These are phyloP conservation scores for Alternaria atra DNA, from an alignment of 2,329 filamentous ascomycete species.

Conservation along the genomic window DNA sequence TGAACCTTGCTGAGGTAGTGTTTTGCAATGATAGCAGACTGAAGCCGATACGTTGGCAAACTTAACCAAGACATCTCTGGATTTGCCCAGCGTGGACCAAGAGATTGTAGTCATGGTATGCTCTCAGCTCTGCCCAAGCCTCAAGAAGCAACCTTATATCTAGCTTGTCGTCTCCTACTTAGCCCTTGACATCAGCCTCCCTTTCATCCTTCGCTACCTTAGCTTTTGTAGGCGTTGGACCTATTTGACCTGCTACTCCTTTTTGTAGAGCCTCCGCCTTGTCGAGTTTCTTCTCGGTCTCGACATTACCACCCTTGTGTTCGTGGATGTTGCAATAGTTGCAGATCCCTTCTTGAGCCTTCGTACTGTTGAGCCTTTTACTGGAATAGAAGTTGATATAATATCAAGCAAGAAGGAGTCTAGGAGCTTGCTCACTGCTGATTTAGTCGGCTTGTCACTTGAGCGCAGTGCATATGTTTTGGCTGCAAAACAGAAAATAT, in stretches of 20 bases:
- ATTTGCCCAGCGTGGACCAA: neutral
- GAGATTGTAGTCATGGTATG: neutral
- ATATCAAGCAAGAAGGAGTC: neutral
- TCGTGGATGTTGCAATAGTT: neutral
- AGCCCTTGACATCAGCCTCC: too few species aligned
- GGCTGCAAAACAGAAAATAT: too few species aligned
- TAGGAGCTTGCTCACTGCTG: neutral
- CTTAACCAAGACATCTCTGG: too few species aligned
- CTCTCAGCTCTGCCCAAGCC: neutral
- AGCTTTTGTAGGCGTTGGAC: too few species aligned
- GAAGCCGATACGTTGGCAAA: too few species aligned
- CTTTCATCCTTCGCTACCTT: too few species aligned
- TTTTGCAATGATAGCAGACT: too few species aligned
- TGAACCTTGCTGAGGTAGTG: too few species aligned
- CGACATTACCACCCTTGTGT: neutral
- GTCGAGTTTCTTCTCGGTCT: neutral
- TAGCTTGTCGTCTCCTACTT: neutral
- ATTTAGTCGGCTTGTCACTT: neutral
- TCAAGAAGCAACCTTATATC: neutral
- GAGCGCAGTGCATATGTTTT: too few species aligned
- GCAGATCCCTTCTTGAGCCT: neutral
- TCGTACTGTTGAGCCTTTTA: neutral
- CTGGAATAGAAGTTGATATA: accelerated
- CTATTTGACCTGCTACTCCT: neutral
- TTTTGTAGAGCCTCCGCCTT: neutral